phyloP scores from a whole-genome alignment of 1,139 yeast species.

The Debaryomyces sp. region DNA sequence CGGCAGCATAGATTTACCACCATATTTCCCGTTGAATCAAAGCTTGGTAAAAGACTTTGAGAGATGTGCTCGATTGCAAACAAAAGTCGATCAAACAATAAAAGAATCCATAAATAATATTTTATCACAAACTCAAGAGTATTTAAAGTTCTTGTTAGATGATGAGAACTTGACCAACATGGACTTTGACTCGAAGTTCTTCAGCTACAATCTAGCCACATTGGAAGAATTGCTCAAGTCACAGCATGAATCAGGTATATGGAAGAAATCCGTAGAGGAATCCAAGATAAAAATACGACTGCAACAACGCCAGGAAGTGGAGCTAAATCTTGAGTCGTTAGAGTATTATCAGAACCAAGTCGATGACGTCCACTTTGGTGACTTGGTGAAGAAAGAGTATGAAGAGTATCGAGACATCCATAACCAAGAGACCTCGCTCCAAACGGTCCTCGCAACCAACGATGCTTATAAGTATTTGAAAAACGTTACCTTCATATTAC shows the following conservation, averaged over 20 bases:
- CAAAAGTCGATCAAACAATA: slow-evolving; percentile 5
- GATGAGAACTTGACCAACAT: slow-evolving; percentile 1
- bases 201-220: slow-evolving; percentile 8
- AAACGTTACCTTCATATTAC: slow-evolving; percentile 30
- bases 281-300: slow-evolving; percentile 10
- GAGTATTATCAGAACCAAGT: slow-evolving; percentile 4
- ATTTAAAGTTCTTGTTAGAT: slow-evolving; percentile 10
- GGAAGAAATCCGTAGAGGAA: slow-evolving; percentile 10
- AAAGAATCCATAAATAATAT: slow-evolving; percentile 11
- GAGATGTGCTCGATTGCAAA: slow-evolving; percentile 9
- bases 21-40: slow-evolving; percentile 12
- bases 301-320: slow-evolving; percentile 9
- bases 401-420: slow-evolving; percentile 8
- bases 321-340: slow-evolving; percentile 9
- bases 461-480: slow-evolving; percentile 26
- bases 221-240: slow-evolving; percentile 8
- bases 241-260: slow-evolving; percentile 7
- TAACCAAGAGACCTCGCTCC: slow-evolving; percentile 3
- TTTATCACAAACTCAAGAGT: slow-evolving; percentile 11
- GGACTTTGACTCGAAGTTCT: slow-evolving; percentile 5
- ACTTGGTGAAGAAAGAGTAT: slow-evolving; percentile 8
- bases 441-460: slow-evolving; percentile 9
- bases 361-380: slow-evolving; percentile 7
- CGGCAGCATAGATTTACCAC: slow-evolving; percentile 7
- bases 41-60: slow-evolving; percentile 13